Evolutionary conservation across 2,329 filamentous ascomycete genomes (phyloP).

Genomic region (Monilinia laxa): DNA sequence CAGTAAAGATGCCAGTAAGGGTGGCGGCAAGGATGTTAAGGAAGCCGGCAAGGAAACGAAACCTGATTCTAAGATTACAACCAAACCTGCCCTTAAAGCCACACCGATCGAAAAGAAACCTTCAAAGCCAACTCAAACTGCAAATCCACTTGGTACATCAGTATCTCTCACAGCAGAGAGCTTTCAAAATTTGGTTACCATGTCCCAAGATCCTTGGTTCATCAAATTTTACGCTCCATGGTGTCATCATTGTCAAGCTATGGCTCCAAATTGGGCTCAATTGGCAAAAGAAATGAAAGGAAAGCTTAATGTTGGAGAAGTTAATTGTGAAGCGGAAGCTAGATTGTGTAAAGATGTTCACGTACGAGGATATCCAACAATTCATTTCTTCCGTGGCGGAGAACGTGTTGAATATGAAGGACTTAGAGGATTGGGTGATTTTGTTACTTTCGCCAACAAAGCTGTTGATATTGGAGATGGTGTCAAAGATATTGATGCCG

Average conservation of each 20-base stretch:
- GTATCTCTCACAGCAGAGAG: conserved; percentile 75
- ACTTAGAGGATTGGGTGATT: conserved; percentile 85
- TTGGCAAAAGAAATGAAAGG: conserved; percentile 90
- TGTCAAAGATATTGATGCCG: conserved; percentile 76
- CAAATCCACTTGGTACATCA: conserved; percentile 76
- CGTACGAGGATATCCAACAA: conserved; percentile 78
- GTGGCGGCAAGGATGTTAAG: not conserved
- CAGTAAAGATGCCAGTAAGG: not conserved
- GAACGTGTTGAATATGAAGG: conserved; percentile 93
- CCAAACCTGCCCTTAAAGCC: conserved; percentile 31
- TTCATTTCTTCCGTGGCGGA: conserved; percentile 88
- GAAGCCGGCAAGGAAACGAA: conserved; percentile 13
- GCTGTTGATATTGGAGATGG: conserved; percentile 75
- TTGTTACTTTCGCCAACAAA: conserved; percentile 82
- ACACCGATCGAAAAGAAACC: conserved; percentile 45
- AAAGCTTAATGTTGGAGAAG: conserved; percentile 87
- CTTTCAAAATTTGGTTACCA: conserved; percentile 83
- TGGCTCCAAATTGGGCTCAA: conserved; percentile 87
- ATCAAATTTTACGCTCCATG: conserved; percentile 98
- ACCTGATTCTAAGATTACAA: conserved; percentile 16
- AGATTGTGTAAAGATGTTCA: conserved; percentile 90
- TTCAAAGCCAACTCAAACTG: conserved; percentile 52
- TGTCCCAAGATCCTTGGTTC: conserved; percentile 91
- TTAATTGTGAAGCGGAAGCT: conserved; percentile 86
- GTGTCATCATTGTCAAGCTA: conserved; percentile 92